Evolutionary conservation across 2,329 filamentous ascomycete species (phyloP), one percentile per base, ranked within the genome.

Genomic region (Fusarium phyllophilum): DNA sequence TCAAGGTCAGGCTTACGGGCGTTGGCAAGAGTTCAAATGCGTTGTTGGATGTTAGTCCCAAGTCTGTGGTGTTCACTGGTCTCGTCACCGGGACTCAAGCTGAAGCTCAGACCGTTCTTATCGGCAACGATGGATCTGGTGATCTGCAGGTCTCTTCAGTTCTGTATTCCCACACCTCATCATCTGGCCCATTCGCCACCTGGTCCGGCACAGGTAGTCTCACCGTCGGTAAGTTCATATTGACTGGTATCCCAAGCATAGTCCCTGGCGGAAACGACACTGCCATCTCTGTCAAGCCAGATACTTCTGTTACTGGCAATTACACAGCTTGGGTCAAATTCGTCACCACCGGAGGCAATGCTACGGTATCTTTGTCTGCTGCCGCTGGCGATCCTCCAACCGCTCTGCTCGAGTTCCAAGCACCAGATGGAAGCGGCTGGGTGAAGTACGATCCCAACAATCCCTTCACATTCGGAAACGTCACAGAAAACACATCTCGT

Each of bases 331-430:
- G 86, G 72, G 72, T 89, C 57, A 82, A 81, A 24, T 81, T 89
- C 8, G 74, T 78, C 20, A 86, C 88, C 0, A 81, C 82, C 58
- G 89, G 88, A 15, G 89, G 89, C 0, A 85, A 80, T 49, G 82
- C 83, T 20, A 82, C 85, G 1, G 80, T 90, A 17, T 83, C 84
- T 34, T 81, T 90, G 20, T 80, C 86, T 2, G 89, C 83, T 20
- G 83, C 85, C 4, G 84, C 88, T 13, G 88, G 87, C 1, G 84
- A 84, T 4, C 79, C 85, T 0, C 86, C 89, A 1, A 80, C 80
- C 1, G 87, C 87, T 1, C 76, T 88, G 3, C 78, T 91, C 8
- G 86, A 90, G 74, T 90, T 90, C 77, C 86, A 90, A 75, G 86
- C 82, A 0, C 76, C 82, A 0, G 87, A 90, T 74, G 87, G 85